A percentile compares a stretch with the other conserved stretches of the same genome.
Conservation (phyloP, 2,329 filamentous ascomycete genomes). For the Claviceps maximensis region DNA sequence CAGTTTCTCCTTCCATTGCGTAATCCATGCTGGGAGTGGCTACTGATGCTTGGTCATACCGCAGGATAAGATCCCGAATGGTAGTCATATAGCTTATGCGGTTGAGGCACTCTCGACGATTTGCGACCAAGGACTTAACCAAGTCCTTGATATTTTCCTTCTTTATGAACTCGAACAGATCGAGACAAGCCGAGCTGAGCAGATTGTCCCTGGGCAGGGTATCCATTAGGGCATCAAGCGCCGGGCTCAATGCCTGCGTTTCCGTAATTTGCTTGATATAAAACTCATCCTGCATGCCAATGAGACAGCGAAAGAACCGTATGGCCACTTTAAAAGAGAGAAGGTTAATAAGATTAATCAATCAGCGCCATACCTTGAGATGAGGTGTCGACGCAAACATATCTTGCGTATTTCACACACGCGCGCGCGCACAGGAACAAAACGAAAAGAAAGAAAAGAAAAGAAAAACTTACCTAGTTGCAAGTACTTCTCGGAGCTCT, state of each 20-base stretch:
- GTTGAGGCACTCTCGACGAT: constrained; percentile 65
- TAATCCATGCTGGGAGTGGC: constrained; percentile 55
- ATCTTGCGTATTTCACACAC: not conserved
- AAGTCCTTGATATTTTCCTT: constrained; percentile 70
- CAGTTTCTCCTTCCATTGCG: constrained; percentile 58
- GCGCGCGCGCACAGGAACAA: not conserved
- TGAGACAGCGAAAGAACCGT: constrained; percentile 82
- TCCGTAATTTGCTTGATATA: constrained; percentile 77
- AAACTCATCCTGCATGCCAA: constrained; percentile 79
- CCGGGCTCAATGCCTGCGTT: constrained; percentile 68
- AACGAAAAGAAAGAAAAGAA: not conserved
- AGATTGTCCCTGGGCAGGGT: constrained; percentile 89
- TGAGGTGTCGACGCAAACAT: not conserved
- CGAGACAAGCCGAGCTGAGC: constrained; percentile 82
- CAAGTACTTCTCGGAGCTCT: constrained; percentile 78
- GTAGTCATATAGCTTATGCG: constrained; percentile 72
- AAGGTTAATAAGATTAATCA: not conserved
- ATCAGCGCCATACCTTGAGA: not conserved
- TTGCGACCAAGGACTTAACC: constrained; percentile 71
- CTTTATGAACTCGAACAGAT: constrained; percentile 85
- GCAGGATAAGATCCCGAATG: constrained; percentile 61
- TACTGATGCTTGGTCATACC: constrained; percentile 67
- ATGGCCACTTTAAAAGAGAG: constrained; percentile 51
- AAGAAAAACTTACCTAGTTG: constrained; percentile 60
- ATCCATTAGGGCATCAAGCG: constrained; percentile 69